Conservation (phyloP, 192 early-diverging fungal genomes). For the Backusella circina region DNA sequence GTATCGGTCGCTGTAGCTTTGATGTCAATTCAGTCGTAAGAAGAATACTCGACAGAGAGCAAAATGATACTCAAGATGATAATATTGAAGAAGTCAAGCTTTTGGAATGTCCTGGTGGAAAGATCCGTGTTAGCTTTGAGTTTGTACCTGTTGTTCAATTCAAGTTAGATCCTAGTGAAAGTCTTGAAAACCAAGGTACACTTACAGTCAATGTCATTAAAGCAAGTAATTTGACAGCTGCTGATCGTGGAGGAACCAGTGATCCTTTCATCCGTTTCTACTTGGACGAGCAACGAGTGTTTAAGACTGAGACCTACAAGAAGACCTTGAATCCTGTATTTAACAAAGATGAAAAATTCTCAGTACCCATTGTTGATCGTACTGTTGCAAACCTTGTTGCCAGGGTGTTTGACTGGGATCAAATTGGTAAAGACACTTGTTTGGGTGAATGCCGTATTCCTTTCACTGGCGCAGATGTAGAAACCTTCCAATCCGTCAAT, state of each 20-base stretch:
- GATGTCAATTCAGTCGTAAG: not conserved
- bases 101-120: conserved; percentile 23
- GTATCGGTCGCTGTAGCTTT: conserved; percentile 6
- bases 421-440: conserved; percentile 58
- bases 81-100: conserved; percentile 9
- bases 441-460: conserved; percentile 53
- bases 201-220: conserved; percentile 56
- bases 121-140: conserved; percentile 37
- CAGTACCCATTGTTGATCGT: conserved; percentile 53
- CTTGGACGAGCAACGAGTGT: conserved; percentile 61
- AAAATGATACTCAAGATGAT: conserved; percentile 3
- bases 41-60: not conserved
- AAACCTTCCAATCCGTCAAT: conserved; percentile 19
- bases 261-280: conserved; percentile 71
- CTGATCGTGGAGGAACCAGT: conserved; percentile 66
- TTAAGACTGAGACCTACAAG: conserved; percentile 67
- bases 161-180: conserved; percentile 43
- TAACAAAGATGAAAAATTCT: conserved; percentile 56
- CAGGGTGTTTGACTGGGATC: conserved; percentile 79
- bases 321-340: conserved; percentile 72
- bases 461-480: conserved; percentile 32
- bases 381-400: conserved; percentile 53
- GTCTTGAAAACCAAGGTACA: conserved; percentile 61
- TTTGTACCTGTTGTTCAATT: conserved; percentile 44
- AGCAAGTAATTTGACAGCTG: conserved; percentile 59